phyloP scores from a whole-genome alignment of 2,329 filamentous ascomycete species.

The Ascochyta clinopodiicola region DNA sequence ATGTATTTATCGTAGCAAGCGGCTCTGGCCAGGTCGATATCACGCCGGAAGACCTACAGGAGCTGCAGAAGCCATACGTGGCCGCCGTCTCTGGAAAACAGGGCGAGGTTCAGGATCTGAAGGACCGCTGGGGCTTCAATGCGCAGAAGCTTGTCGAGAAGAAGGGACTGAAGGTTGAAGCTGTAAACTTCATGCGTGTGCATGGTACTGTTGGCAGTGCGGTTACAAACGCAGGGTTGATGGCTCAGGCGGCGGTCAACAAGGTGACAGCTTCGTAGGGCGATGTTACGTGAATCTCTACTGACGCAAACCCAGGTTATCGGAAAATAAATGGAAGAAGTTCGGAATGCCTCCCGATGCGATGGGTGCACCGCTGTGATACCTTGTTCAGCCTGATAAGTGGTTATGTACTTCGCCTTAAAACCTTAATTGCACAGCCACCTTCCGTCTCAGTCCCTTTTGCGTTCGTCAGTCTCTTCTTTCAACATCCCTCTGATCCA shows the following conservation, averaged over 20 bases:
- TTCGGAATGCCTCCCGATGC: no score
- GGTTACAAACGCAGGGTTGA: conserved; percentile 21
- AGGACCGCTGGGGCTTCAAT: conserved; percentile 33
- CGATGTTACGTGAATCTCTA: not conserved
- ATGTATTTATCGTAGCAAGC: conserved; percentile 28
- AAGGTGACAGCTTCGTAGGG: conserved; percentile 16
- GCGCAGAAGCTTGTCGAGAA: conserved; percentile 26
- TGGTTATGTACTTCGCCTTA: no score
- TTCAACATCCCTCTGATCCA: no score
- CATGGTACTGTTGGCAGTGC: conserved; percentile 26
- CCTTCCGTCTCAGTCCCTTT: no score
- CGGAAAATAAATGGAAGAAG: not conserved
- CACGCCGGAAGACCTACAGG: conserved; percentile 23
- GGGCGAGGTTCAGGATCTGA: conserved; percentile 27
- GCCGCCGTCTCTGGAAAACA: conserved; percentile 27
- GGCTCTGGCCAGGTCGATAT: conserved; percentile 11
- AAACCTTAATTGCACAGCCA: no score
- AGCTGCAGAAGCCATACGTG: conserved; percentile 25
- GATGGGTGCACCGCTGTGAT: no score
- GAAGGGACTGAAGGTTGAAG: conserved; percentile 27
- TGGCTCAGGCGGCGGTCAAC: conserved; percentile 23
- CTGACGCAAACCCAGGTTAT: not conserved
- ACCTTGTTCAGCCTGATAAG: no score
- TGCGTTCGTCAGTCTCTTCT: no score
- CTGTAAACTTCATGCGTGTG: conserved; percentile 27